Evolutionary conservation across 2,329 filamentous ascomycete genomes (phyloP).

Genomic region (Colletotrichum agaves): DNA sequence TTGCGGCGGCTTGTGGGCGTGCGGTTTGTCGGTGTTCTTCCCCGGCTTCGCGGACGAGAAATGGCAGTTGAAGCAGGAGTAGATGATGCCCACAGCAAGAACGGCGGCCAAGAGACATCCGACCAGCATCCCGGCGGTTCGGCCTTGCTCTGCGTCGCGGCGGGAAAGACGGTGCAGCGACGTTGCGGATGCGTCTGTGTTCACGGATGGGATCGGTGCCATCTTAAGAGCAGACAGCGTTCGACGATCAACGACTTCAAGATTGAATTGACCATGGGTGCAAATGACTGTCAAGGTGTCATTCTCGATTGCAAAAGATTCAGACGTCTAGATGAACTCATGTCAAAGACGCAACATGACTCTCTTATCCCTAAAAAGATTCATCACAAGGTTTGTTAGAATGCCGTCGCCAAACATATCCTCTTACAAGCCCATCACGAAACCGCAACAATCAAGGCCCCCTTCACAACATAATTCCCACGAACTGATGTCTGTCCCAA

Average conservation of each 20-base stretch:
- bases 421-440: neutral
- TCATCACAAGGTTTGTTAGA: too few relatives aligned
- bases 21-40: neutral
- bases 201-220: neutral
- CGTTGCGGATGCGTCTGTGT: neutral
- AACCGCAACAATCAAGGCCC: slow-evolving; percentile 1
- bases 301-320: too few relatives aligned
- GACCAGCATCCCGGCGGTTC: slow-evolving; percentile 29
- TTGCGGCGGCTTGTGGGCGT: neutral
- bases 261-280: too few relatives aligned
- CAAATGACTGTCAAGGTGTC: neutral
- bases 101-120: slow-evolving; percentile 29
- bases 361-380: too few relatives aligned
- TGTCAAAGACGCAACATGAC: too few relatives aligned
- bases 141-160: slow-evolving; percentile 20
- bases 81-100: slow-evolving; percentile 12
- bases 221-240: neutral
- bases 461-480: neutral
- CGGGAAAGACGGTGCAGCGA: neutral
- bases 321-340: too few relatives aligned
- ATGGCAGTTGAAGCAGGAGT: slow-evolving; percentile 25
- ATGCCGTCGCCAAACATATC: too few relatives aligned
- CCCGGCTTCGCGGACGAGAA: slow-evolving; percentile 7
- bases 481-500: neutral
- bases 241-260: neutral